These are phyloP conservation scores for Psilocybe azurescens DNA, from an alignment of 768 basidiomycete species.

Conservation along the genomic window DNA sequence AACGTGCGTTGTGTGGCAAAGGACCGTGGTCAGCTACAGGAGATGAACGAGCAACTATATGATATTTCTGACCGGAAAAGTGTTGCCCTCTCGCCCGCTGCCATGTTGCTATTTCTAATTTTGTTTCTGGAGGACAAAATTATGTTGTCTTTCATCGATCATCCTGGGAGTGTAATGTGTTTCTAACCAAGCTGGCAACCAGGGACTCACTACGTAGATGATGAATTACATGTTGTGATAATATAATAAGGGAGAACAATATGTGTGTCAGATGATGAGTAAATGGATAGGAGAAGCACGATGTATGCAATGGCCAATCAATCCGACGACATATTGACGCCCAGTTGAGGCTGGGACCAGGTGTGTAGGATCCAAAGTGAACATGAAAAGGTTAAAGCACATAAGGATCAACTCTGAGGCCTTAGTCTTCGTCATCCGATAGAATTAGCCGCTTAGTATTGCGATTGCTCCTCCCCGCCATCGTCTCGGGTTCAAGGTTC, in stretches of 20 bases:
- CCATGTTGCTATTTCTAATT: background rate
- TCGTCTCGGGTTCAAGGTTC: constrained; percentile 13
- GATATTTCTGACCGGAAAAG: constrained; percentile 4
- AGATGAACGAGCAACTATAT: background rate
- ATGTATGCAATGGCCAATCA: background rate
- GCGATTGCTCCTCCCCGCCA: constrained; percentile 10
- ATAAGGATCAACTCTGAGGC: background rate
- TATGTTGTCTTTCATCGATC: too few species aligned
- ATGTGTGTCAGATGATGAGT: too few species aligned
- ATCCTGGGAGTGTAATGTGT: background rate
- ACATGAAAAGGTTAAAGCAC: constrained; percentile 2
- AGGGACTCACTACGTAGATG: background rate
- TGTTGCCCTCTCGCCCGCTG: background rate
- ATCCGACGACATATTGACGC: background rate
- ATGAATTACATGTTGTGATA: background rate
- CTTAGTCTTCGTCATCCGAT: constrained; percentile 31
- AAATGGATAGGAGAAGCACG: too few species aligned
- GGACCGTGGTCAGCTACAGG: background rate
- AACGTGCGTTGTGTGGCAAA: background rate
- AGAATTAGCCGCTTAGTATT: constrained; percentile 36
- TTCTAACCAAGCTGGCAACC: background rate
- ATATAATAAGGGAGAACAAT: too few species aligned
- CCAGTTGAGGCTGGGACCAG: background rate
- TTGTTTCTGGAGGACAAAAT: background rate
- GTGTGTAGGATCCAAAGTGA: background rate